Evolutionary conservation across 163 green algal genomes (phyloP).

Genomic region (Scenedesmus sp.): DNA sequence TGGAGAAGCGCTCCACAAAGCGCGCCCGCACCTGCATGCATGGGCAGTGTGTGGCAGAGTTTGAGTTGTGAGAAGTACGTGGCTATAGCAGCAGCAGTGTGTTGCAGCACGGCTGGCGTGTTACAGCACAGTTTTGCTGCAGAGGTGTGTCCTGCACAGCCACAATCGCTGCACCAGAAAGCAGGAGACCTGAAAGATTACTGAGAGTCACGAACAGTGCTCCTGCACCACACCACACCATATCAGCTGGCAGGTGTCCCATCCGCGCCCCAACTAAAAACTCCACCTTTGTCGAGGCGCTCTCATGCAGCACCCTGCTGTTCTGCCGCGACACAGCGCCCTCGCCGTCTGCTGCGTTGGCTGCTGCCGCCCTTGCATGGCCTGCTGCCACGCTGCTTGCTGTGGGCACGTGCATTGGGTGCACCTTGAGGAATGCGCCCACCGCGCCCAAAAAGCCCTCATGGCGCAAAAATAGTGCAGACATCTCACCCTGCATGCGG

Average conservation of each 20-base stretch:
- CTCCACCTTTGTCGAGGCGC: slow-evolving; percentile 15
- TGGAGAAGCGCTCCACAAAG: slow-evolving; percentile 89
- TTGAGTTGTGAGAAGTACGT: too few species aligned
- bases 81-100: neutral
- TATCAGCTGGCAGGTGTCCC: too few species aligned
- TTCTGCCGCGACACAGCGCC: neutral
- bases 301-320: slow-evolving; percentile 9
- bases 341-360: slow-evolving; percentile 14
- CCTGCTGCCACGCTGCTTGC: neutral
- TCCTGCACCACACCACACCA: neutral
- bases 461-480: slow-evolving; percentile 94
- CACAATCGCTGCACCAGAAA: neutral
- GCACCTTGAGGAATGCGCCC: slow-evolving; percentile 95
- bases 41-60: neutral
- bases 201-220: neutral
- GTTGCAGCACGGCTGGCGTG: too few species aligned
- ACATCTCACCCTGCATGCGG: slow-evolving; percentile 86
- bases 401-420: slow-evolving; percentile 64
- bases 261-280: too few species aligned
- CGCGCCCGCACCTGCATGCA: slow-evolving; percentile 56
- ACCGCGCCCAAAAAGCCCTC: slow-evolving; percentile 98
- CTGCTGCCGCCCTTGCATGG: slow-evolving; percentile 16
- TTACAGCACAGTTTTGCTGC: too few species aligned
- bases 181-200: neutral
- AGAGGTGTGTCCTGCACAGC: too few species aligned